Evolutionary conservation across 2,329 filamentous ascomycete species (phyloP).

Genomic region (Apiospora pterosperma): DNA sequence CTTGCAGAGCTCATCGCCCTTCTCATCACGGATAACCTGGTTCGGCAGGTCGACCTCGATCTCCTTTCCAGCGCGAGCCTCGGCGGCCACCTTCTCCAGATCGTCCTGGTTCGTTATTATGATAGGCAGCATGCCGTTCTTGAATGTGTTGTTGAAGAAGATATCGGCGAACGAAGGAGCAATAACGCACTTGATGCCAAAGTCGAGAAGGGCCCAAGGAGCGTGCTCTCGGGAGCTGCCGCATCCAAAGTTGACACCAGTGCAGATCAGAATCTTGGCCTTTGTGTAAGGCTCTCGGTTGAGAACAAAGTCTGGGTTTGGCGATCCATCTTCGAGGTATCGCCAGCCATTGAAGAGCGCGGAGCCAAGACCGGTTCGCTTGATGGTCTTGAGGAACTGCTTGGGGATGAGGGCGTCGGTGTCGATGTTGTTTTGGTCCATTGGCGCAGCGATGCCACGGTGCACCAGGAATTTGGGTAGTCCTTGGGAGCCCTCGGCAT

Average conservation of each 20-base stretch:
- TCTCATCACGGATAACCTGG: constrained; percentile 74
- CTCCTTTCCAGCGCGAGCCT: constrained; percentile 76
- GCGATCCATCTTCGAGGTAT: constrained; percentile 68
- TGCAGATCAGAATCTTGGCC: constrained; percentile 86
- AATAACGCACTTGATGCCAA: constrained; percentile 91
- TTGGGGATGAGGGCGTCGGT: constrained; percentile 99
- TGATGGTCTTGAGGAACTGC: constrained; percentile 99
- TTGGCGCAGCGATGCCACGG: constrained; percentile 81
- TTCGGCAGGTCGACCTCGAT: constrained; percentile 86
- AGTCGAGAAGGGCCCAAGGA: constrained; percentile 94
- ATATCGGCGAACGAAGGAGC: constrained; percentile 81
- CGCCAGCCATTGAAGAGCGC: constrained; percentile 86
- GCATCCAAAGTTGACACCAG: constrained; percentile 92
- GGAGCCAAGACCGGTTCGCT: constrained; percentile 86
- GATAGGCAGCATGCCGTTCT: constrained; percentile 97
- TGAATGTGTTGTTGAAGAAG: constrained; percentile 99
- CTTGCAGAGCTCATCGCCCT: constrained; percentile 68
- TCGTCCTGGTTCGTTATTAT: constrained; percentile 64
- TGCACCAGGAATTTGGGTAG: constrained; percentile 81
- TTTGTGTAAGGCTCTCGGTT: constrained; percentile 84
- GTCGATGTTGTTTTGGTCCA: constrained; percentile 89
- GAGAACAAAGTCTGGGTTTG: constrained; percentile 80
- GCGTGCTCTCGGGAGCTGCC: constrained; percentile 92
- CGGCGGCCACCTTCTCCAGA: constrained; percentile 68
- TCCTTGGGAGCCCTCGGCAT: constrained; percentile 52